Evolutionary conservation across 352 stramenopile genomes (phyloP).

Genomic region (Globisporangium nagaii): DNA sequence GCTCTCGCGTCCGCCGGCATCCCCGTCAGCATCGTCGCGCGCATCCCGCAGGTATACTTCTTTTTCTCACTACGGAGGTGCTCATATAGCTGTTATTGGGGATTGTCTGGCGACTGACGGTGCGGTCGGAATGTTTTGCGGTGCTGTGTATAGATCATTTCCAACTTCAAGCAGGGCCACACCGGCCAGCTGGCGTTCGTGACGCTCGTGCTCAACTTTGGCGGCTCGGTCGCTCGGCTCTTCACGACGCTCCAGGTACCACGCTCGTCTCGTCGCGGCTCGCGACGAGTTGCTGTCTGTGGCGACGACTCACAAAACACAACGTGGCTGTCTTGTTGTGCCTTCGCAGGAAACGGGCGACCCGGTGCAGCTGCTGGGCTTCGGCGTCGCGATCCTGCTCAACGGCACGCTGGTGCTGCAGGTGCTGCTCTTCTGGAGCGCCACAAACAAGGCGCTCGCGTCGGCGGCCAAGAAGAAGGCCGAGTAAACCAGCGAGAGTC

Average conservation of each 20-base stretch:
- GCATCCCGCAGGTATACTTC: constrained; percentile 71
- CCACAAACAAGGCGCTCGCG: constrained; percentile 68
- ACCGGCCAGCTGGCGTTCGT: constrained; percentile 86
- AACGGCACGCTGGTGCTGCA: constrained; percentile 78
- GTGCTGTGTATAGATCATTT: constrained; percentile 42
- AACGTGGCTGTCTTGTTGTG: background rate
- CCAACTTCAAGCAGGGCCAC: constrained; percentile 88
- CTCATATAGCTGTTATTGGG: background rate
- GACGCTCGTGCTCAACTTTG: constrained; percentile 82
- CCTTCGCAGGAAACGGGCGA: constrained; percentile 66
- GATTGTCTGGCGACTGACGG: background rate
- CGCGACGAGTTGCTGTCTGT: no score
- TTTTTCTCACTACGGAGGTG: no score
- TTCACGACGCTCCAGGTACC: constrained; percentile 82
- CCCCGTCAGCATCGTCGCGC: constrained; percentile 71
- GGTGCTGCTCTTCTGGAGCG: constrained; percentile 76
- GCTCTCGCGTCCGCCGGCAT: constrained; percentile 67
- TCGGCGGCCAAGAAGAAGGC: constrained; percentile 65
- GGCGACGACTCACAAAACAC: no score
- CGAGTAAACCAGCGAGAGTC: constrained; percentile 29
- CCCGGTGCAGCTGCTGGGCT: constrained; percentile 59
- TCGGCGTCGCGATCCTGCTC: constrained; percentile 65
- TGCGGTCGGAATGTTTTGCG: constrained; percentile 1
- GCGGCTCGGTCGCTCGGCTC: constrained; percentile 68
- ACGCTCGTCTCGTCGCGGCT: no score